A percentile compares a stretch with the other conserved stretches of the same genome.
Evolutionary conservation across 306 rosid genomes (phyloP).

Genomic region (Castanopsis chinensis): DNA sequence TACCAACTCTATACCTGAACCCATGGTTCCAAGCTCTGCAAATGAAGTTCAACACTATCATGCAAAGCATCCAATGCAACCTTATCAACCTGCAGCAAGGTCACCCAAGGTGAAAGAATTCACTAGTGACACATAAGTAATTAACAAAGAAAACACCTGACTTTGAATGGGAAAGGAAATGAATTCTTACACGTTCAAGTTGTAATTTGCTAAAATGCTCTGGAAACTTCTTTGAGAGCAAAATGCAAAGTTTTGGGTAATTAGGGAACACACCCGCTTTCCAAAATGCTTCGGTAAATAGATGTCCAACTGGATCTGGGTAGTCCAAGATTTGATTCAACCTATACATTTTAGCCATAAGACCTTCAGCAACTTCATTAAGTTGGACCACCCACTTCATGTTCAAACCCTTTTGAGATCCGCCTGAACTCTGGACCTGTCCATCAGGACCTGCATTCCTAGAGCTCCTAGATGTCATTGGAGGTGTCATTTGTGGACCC

Average conservation of each 20-base stretch:
- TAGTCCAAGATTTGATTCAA: constrained; percentile 92
- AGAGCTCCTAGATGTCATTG: constrained; percentile 60
- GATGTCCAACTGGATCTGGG: constrained; percentile 82
- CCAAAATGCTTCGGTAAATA: constrained; percentile 88
- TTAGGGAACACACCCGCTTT: constrained; percentile 89
- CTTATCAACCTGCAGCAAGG: constrained; percentile 80
- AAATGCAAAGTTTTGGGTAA: constrained; percentile 70
- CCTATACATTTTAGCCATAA: constrained; percentile 98
- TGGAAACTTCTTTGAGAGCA: constrained; percentile 95
- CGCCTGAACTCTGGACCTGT: constrained; percentile 57
- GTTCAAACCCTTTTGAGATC: constrained; percentile 72
- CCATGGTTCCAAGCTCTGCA: constrained; percentile 96
- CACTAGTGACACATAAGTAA: constrained; percentile 11
- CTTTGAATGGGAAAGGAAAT: constrained; percentile 16
- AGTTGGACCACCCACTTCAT: constrained; percentile 93
- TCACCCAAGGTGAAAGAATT: constrained; percentile 27
- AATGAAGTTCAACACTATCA: constrained; percentile 86
- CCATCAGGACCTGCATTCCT: constrained; percentile 63
- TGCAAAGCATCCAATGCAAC: constrained; percentile 83
- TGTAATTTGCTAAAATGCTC: constrained; percentile 93
- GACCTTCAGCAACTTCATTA: constrained; percentile 91
- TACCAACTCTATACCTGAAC: constrained; percentile 63
- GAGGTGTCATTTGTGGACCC: constrained; percentile 65
- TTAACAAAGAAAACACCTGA: constrained; percentile 26
- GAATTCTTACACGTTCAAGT: constrained; percentile 89